Percentiles rank a stretch among this genome's conserved stretches.
Evolutionary conservation across 257 asterid species (phyloP).

Genomic region (Ligustrum vulgare): DNA sequence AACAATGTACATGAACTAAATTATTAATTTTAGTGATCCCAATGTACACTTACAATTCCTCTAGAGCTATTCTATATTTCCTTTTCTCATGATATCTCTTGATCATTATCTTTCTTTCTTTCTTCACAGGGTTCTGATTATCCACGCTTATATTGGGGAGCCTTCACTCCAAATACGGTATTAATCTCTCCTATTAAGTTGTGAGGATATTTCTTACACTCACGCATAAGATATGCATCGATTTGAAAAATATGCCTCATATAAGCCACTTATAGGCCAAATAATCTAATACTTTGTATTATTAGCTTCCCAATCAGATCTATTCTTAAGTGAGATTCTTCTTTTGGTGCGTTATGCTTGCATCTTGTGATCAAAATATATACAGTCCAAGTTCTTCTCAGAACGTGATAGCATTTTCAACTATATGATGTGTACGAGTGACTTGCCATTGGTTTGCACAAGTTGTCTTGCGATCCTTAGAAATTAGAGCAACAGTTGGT

Average conservation of each 20-base stretch:
- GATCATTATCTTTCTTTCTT: slow-evolving; percentile 6
- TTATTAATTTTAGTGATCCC: background rate
- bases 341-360: background rate
- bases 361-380: slow-evolving; percentile 10
- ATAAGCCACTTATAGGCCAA: background rate
- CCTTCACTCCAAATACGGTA: slow-evolving; percentile 77
- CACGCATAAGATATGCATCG: slow-evolving; percentile 4
- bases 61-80: slow-evolving; percentile 16
- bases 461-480: background rate
- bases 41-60: background rate
- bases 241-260: slow-evolving; percentile 3
- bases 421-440: slow-evolving; percentile 4
- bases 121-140: slow-evolving; percentile 65
- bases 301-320: slow-evolving; percentile 11
- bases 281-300: background rate
- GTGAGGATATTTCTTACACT: background rate
- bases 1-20: background rate
- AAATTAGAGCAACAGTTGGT: background rate
- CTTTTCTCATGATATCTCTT: slow-evolving; percentile 8
- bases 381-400: slow-evolving; percentile 4
- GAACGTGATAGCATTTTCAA: slow-evolving; percentile 4
- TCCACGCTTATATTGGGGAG: slow-evolving; percentile 83
- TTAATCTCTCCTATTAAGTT: slow-evolving; percentile 15
- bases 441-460: background rate
- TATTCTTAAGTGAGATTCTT: background rate